Evolutionary conservation across 2,329 filamentous ascomycete genomes (phyloP).

Genomic region (Penicillium hordei): DNA sequence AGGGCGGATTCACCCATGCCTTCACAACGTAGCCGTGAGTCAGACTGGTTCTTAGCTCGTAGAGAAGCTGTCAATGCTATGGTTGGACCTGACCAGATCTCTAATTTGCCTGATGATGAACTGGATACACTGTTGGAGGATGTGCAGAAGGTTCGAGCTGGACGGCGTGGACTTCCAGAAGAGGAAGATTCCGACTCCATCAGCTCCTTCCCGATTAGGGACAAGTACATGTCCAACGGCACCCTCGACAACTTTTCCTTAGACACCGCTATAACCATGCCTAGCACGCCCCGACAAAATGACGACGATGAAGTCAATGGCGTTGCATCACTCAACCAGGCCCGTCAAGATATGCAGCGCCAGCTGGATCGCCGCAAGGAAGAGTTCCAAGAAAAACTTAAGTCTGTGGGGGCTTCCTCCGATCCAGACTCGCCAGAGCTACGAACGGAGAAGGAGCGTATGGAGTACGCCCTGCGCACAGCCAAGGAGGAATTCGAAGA

Average conservation of each 20-base stretch:
- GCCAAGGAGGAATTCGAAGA: constrained; percentile 87
- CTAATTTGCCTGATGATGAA: constrained; percentile 87
- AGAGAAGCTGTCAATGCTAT: constrained; percentile 91
- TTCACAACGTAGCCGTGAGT: constrained; percentile 68
- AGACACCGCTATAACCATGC: constrained; percentile 90
- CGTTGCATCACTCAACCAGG: constrained; percentile 66
- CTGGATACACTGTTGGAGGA: constrained; percentile 92
- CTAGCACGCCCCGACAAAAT: constrained; percentile 75
- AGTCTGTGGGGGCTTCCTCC: constrained; percentile 67
- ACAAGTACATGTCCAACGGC: constrained; percentile 94
- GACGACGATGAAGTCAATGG: constrained; percentile 63
- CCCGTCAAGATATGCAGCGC: constrained; percentile 78
- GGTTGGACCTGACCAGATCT: constrained; percentile 84
- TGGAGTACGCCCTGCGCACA: constrained; percentile 76
- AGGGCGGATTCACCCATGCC: constrained; percentile 78
- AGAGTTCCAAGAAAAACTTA: constrained; percentile 75
- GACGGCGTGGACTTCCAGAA: constrained; percentile 68
- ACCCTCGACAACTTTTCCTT: constrained; percentile 95
- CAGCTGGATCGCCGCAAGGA: constrained; percentile 83
- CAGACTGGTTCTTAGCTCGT: constrained; percentile 91
- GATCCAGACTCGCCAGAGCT: constrained; percentile 79
- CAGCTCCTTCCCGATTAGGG: constrained; percentile 80
- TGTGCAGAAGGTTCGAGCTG: constrained; percentile 82
- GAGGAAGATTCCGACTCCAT: constrained; percentile 85
- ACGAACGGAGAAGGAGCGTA: constrained; percentile 74